These are phyloP conservation scores for Kluyveromyces starmeri DNA, from an alignment of 805 yeast species.

Conservation along the genomic window DNA sequence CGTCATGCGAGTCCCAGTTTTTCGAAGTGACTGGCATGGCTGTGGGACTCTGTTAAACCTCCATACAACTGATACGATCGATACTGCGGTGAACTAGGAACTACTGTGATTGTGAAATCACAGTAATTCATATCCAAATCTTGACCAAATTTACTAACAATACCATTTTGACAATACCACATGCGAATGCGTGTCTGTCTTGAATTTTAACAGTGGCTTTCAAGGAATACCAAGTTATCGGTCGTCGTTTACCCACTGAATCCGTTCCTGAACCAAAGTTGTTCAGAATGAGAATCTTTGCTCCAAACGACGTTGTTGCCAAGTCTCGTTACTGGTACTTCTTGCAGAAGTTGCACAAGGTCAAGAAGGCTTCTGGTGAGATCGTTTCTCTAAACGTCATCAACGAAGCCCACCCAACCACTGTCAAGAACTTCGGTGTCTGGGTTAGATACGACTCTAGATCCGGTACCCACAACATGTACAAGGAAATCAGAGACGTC, in stretches of 20 bases:
- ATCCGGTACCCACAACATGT: constrained; percentile 99
- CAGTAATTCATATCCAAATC: no score
- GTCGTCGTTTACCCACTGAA: constrained; percentile 99
- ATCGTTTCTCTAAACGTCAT: constrained; percentile 87
- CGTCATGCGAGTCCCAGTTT: no score
- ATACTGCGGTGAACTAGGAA: no score
- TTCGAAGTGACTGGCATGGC: no score
- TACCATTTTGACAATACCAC: no score
- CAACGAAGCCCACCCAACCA: constrained; percentile 94
- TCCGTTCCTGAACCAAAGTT: constrained; percentile 99
- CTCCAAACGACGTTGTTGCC: constrained; percentile 98
- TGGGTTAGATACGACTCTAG: constrained; percentile 99
- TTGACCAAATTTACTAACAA: not conserved
- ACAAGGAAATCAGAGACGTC: constrained; percentile 99
- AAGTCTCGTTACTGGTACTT: constrained; percentile 99
- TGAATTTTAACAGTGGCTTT: constrained; percentile 58
- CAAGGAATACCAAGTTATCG: constrained; percentile 99
- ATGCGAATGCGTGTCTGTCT: no score
- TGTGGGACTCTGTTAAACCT: no score
- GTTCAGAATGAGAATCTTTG: constrained; percentile 99
- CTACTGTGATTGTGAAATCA: no score
- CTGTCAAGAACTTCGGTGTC: constrained; percentile 99
- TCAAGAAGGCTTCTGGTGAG: constrained; percentile 99
- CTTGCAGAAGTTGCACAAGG: constrained; percentile 98
- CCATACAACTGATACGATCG: no score